Base-by-base conservation (phyloP, 768 basidiomycete species). In the button mushroom (Agaricus bisporus) region DNA sequence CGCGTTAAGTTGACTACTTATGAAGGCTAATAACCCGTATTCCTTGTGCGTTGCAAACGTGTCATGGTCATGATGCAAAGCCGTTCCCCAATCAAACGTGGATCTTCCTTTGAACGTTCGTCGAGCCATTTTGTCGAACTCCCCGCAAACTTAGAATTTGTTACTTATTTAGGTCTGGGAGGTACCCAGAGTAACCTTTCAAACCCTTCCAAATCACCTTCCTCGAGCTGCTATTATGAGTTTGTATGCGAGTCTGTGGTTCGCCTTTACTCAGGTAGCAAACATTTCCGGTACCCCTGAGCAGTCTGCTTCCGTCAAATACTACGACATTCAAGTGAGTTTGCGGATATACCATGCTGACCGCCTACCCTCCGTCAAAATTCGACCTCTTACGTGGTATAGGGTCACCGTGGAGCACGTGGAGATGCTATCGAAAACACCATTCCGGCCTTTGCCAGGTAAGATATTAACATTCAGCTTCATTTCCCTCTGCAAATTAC, bases 371-470 rank as follows among this genome's bases (percentile, higher is more conserved):
- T 28, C 36, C 42, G 11, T 46, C 22, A 18, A 15, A 2, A 4
- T 1, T 22, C 37, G 8, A 38, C 46, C 18, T 35, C 1, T 25
- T 18, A 10, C 32, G 26, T 18, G 11, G n/a, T 8, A 49, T 51
- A 88, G 86, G 86, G 80, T 15, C 87, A 88, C 65, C 80, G 88
- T 48, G 89, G 89, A 29, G 82, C 85, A 56, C 77, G 89, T 64
- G 88, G 88, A 15, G 83, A 86, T 62, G 78, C 81, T 4, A 73
- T 85, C 29, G 88, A 91, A 70, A 90, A 77, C 61, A 84, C 79
- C 11, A 70, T 91, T 25, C 83, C 84, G 1, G 77, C 81, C 55
- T 91, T 91, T 66, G 88, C 88, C 54, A 87, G 86, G 87, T 87
- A 70, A 54, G 68, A 54, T 12, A 39, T 29, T 53, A n/a, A 36